Base-by-base conservation (phyloP, 176 grass and related monocot species). In the Eragrostis curvula region DNA sequence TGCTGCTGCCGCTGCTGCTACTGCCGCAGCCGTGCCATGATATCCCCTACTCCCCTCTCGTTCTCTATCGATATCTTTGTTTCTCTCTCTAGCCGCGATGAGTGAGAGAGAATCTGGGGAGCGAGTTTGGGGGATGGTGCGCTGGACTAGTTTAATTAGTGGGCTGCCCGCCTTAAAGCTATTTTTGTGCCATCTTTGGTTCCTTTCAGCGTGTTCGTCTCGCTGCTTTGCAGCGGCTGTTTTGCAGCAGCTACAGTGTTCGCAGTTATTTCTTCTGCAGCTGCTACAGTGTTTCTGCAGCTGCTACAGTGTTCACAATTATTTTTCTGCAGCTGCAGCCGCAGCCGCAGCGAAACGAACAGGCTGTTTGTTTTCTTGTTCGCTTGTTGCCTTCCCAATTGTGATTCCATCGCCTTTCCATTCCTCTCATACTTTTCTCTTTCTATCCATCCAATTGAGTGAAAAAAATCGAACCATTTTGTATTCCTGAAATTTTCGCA, bases 111-210 rank as follows among this genome's bases (percentile, higher is more conserved):
- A 70, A 76, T 81, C 71, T 82, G 79, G 70, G 16, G 59, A 79
- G 62, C 70, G 53, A 64, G 75, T 79, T 79, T 82, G 5, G 85
- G 85, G 72, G 71, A 41, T 62, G 80, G 49, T 74, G 72, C 50
- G 83, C 70, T 74, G 81, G 71, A 66, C 64, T 42, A 30, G 83
- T 89, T 83, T 77, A 72, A 76, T 79, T 84, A 71, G 80, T 51
- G 73, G 14, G 60, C 57, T 73, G 72, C 23, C 42, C 9, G 39
- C 27, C 66, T 64, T 51, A 52, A 81, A 90, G 68, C 91, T 85
- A 87, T 93, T 90, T 93, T 88, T 93, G 81, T 90, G 80, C 82
- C 81, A 79, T 90, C 68, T 49, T 73, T 86, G 74, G 59, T 81
- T 87, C 9, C 58, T 87, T n/a, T n/a, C n/a, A n/a, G n/a, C n/a